Conservation (phyloP, 2,329 filamentous ascomycete genomes). For the Ophiognomonia clavigignenti-juglandacearum region DNA sequence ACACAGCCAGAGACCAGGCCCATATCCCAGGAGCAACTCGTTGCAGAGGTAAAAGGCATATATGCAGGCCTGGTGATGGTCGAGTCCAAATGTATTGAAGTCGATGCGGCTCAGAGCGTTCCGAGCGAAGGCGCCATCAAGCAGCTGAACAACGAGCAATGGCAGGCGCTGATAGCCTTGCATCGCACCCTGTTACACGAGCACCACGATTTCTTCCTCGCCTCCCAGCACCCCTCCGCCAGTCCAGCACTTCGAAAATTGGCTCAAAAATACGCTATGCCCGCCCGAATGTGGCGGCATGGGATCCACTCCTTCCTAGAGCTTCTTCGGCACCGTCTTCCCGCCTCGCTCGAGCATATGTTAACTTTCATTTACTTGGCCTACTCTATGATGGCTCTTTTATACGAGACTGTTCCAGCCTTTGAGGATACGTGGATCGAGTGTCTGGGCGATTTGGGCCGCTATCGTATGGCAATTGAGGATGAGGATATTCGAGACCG, state of each 20-base stretch:
- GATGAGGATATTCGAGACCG: constrained; percentile 70
- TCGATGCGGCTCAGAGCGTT: constrained; percentile 61
- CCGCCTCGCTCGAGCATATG: constrained; percentile 81
- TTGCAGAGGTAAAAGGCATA: constrained; percentile 77
- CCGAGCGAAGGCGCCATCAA: constrained; percentile 34
- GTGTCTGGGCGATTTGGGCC: constrained; percentile 79
- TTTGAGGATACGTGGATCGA: constrained; percentile 94
- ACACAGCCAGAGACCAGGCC: constrained; percentile 59
- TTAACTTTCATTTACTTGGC: constrained; percentile 82
- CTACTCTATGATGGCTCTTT: constrained; percentile 82
- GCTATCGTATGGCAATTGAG: constrained; percentile 86
- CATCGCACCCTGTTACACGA: constrained; percentile 79
- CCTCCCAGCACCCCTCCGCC: constrained; percentile 79
- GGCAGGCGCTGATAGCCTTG: constrained; percentile 76
- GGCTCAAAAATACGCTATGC: constrained; percentile 83
- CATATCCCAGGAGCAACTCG: constrained; percentile 73
- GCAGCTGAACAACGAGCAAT: constrained; percentile 63
- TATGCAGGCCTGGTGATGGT: constrained; percentile 83
- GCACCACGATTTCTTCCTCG: constrained; percentile 82
- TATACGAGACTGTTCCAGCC: constrained; percentile 77
- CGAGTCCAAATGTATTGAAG: constrained; percentile 80
- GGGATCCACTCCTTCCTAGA: constrained; percentile 86
- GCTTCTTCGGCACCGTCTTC: constrained; percentile 67
- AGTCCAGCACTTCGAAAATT: constrained; percentile 62
- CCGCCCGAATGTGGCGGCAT: constrained; percentile 88